Base-by-base conservation (phyloP, 305 asterid genomes). In the Fraxinus nigra region DNA sequence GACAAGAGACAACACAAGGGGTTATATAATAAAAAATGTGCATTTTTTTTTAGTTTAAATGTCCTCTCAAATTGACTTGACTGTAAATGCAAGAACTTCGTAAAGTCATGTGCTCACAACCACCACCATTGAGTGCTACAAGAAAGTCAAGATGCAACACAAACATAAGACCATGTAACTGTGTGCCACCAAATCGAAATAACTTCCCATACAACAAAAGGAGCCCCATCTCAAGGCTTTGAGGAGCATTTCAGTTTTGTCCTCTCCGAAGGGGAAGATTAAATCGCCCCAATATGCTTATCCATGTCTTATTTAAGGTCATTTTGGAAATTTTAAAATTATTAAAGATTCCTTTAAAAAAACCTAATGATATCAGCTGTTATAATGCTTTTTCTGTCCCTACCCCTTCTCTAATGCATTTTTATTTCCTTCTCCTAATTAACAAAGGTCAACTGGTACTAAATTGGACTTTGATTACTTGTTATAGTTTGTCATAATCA, bases 121-220 rank as follows among this genome's bases (percentile, higher is more conserved):
- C 26, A 75, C 77, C 69, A 22, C 54, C 54, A 65, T 20, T 54
- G 65, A 18, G 26, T 54, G 20, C 24, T 54, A 46, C 22, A 54
- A 4, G 65, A 54, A 54, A 54, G 20, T 16, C n/a, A 51, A 34
- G 48, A 40, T 40, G 48, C 48, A 40, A 40, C 38, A 76, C 20
- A 43, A 72, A 79, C 75, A 81, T 34, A 70, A 33, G 78, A 51
- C 80, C 76, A 34, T 22, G 76, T 1, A 34, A 69, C 35, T 79
- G 75, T 30, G 34, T 32, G 48, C 56, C 56, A 56, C 4, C 63
- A 43, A 33, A 28, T 34, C 38, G 54, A 74, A 75, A 54, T 54
- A 37, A 46, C 77, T 48, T 75, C 37, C 72, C 79, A 80, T 40
- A 35, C 67, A 79, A 65, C 28, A 78, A 74, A 79, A 48, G 73